Base-by-base conservation (phyloP, 257 asterid genomes). In the Solanum chaucha region DNA sequence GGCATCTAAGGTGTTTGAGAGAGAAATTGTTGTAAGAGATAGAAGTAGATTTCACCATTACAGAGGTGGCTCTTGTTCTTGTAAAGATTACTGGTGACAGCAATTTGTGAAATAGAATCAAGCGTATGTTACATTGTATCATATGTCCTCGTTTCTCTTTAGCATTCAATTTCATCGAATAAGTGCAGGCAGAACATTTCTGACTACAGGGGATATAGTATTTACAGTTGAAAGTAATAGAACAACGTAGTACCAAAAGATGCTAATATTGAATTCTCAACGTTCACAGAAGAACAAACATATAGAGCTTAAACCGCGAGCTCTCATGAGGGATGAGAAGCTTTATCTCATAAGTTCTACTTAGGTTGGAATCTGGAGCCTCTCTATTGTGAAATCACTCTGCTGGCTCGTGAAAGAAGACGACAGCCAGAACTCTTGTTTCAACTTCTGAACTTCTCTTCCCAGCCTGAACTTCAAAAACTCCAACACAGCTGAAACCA, bases 41-140 rank as follows among this genome's bases (percentile, higher is more conserved):
- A 92, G 98, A 85, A 93, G 88, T 58, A 94, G 98, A 78, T 94
- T 94, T 91, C 98, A 94, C 83, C 96, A 90, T 24, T 94, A 92
- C 88, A 89, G 88, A 86, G 91, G 91, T 87, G 98, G 98, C 80
- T 10, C 82, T 7, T 94, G 98, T 90, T 94, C 98, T 86, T 94
- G 98, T 90, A 93, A 91, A 88, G 95, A 93, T 85, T 93, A 90
- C 71, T 94, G 96, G 97, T 94, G 90, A 93, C 41, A 48, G 11
- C 28, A 80, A 46, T 28, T 15, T 46, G 5, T 48, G 40, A 46
- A 80, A 46, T 26, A 78, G 64, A 78, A 78, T 14, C 14, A 44
- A 8, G 4, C 2, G 4, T 78, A 26, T 24, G 30, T 20, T 24
- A 46, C 36, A 26, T 46, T 46, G 68, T 80, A 28, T 80, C 12